These are phyloP conservation scores for Quercus suber DNA, from an alignment of 306 rosid species.

Conservation along the genomic window DNA sequence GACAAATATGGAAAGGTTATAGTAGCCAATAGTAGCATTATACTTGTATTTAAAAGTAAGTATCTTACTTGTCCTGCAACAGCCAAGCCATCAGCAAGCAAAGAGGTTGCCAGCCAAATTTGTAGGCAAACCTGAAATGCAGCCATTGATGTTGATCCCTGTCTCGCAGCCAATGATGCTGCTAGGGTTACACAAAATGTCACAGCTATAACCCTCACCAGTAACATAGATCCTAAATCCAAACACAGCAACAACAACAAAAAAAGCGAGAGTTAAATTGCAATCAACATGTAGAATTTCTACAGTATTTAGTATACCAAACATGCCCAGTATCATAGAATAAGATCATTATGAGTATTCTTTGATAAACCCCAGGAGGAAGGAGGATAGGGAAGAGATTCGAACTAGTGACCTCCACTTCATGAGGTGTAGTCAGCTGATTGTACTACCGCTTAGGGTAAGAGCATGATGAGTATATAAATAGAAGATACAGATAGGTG, in stretches of 20 bases:
- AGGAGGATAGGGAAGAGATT: no score
- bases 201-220: constrained; percentile 90
- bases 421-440: no score
- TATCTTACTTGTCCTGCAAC: constrained; percentile 89
- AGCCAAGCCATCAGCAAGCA: constrained; percentile 94
- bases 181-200: constrained; percentile 93
- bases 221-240: constrained; percentile 66
- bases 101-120: constrained; percentile 90
- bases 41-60: neutral
- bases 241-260: constrained; percentile 15
- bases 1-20: neutral
- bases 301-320: no score
- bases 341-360: no score
- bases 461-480: neutral
- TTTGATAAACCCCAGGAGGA: no score
- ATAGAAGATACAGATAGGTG: neutral
- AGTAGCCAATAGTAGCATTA: neutral
- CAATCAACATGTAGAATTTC: no score
- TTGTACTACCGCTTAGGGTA: neutral
- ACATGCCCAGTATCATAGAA: no score
- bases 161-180: constrained; percentile 90
- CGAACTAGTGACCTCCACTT: no score
- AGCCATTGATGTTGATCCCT: constrained; percentile 87
- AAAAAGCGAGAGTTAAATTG: no score
- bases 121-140: constrained; percentile 97